Evolutionary conservation across 495 filamentous ascomycete species (phyloP), one percentile per base, ranked within the genome.

Genomic region (Umbilicaria muhlenbergii): DNA sequence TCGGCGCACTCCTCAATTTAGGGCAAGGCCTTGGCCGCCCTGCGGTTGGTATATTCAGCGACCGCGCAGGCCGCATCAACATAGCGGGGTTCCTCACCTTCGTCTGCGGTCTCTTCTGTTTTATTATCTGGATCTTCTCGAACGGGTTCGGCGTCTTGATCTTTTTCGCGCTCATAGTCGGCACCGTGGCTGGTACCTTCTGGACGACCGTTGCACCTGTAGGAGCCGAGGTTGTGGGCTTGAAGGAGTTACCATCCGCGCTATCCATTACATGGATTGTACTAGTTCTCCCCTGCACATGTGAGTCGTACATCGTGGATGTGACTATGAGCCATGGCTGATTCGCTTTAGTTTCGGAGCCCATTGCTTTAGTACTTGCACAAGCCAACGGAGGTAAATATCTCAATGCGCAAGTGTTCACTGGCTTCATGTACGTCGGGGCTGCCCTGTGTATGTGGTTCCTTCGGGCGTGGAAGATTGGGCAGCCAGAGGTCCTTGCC

Each of bases 241-340:
- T 93, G 11, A 65, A 69, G 50, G 64, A 84, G 37, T 64, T 89
- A 2, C 84, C 85, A 19, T 74, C 80, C 32, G 76, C 74, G 0
- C 58, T 91, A 16, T 81, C 77, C 31, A 74, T 91, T n/a, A 71
- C 75, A 15, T 93, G 86, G 86, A 55, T 91, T 15, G 58, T 72
- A 6, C 65, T 91, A 11, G 77, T 81, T 31, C 52, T 85, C 8
- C 86, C 85, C 2, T 73, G 74, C 7, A 88, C 82, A 0, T 70
- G 62, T 65, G 48, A 56, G 62, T 57, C 28, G 12, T 12, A 17
- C 12, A 13, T 12, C 21, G 14, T 3, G n/a, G 24, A 11, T 32
- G n/a, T 21, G 38, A 11, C 5, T 7, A 14, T 32, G 28, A 10
- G 19, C n/a, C 1, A 42, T 51, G 36, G 42, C 43, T 49, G 38